Conservation (phyloP, 2,329 filamentous ascomycete genomes). For the Monosporascus sp. region DNA sequence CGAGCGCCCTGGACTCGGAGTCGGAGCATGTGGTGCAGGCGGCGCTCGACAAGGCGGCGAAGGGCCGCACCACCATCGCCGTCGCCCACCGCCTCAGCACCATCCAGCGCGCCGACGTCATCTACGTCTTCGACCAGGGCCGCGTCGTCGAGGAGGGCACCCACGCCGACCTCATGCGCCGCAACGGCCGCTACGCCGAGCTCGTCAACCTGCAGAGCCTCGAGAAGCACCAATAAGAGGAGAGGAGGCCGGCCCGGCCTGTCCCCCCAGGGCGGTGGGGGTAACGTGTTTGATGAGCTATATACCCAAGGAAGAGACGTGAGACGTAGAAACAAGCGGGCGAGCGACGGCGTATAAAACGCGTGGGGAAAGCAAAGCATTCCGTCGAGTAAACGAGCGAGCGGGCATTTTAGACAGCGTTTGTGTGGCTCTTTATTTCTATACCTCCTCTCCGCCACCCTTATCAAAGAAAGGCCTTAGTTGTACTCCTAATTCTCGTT, state of each 20-base stretch:
- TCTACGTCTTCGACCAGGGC: conserved; percentile 94
- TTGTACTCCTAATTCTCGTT: no score
- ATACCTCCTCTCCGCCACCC: no score
- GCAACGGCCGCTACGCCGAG: conserved; percentile 69
- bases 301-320: not conserved
- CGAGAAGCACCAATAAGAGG: conserved; percentile 45
- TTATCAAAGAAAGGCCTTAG: no score
- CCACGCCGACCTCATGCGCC: conserved; percentile 66
- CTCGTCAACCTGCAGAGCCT: conserved; percentile 76
- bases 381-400: no score
- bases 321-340: no score
- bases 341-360: no score
- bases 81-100: conserved; percentile 90
- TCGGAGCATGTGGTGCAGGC: conserved; percentile 76
- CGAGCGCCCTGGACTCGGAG: conserved; percentile 70
- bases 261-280: not conserved
- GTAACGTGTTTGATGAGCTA: not conserved
- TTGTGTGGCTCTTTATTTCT: no score
- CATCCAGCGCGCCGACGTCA: conserved; percentile 90
- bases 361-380: no score
- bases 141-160: conserved; percentile 79
- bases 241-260: not conserved
- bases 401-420: no score
- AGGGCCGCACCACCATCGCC: conserved; percentile 84
- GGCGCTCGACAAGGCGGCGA: conserved; percentile 74